A percentile compares a stretch with the other conserved stretches of the same genome.
Conservation (phyloP, 2,329 filamentous ascomycete genomes). For the Sclerotinia subarctica region DNA sequence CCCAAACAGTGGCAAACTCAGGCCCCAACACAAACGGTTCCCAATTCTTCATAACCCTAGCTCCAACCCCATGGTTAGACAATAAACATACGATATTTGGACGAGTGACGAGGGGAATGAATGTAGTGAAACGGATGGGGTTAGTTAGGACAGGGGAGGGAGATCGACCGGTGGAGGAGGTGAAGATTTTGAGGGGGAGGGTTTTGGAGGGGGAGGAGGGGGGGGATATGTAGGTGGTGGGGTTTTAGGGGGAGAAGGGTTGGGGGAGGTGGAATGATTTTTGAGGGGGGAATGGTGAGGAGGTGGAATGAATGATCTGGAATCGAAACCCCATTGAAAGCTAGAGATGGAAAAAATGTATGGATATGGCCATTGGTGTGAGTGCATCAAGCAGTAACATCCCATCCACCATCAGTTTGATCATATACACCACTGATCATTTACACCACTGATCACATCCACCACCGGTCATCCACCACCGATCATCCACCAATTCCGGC, state of each 20-base stretch:
- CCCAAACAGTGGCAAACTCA: constrained; percentile 70
- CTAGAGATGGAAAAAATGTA: neutral
- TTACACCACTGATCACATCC: neutral
- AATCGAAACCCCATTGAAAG: no score
- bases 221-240: neutral
- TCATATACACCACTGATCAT: no score
- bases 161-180: constrained; percentile 76
- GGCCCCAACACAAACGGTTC: constrained; percentile 91
- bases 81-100: constrained; percentile 98
- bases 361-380: neutral
- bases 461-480: neutral
- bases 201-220: constrained; percentile 60
- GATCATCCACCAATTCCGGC: neutral
- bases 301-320: neutral
- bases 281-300: neutral
- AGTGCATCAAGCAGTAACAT: neutral
- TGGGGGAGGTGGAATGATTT: neutral
- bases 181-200: constrained; percentile 73
- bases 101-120: constrained; percentile 78
- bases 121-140: constrained; percentile 82
- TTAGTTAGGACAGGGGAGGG: constrained; percentile 78
- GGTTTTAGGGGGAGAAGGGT: no score
- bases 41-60: constrained; percentile 95
- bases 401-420: neutral
- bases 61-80: constrained; percentile 93